Evolutionary conservation across 495 filamentous ascomycete species (phyloP).

Genomic region (Saxophila tyrrhenica): DNA sequence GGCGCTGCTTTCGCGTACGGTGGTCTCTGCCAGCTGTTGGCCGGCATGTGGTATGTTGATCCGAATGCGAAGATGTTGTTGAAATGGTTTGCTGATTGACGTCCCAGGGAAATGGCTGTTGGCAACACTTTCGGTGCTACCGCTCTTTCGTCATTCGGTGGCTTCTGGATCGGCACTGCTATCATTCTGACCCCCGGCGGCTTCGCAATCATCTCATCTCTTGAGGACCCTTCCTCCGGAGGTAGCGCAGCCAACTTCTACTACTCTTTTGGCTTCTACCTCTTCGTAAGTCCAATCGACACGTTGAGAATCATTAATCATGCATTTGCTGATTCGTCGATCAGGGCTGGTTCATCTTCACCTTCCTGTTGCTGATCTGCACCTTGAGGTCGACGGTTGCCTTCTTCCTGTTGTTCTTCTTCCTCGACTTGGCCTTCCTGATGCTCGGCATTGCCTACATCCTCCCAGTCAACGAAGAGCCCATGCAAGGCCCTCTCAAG

Average conservation of each 20-base stretch:
- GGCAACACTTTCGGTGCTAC: conserved; percentile 97
- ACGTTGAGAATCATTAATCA: neutral
- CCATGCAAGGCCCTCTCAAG: conserved; percentile 48
- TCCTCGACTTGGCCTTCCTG: conserved; percentile 84
- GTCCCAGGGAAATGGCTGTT: conserved; percentile 85
- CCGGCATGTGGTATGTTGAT: conserved; percentile 88
- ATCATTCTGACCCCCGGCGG: conserved; percentile 79
- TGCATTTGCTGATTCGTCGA: neutral
- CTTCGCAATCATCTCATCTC: conserved; percentile 43
- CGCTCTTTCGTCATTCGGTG: conserved; percentile 90
- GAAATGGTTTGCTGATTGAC: too few relatives aligned
- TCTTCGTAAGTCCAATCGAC: conserved; percentile 45
- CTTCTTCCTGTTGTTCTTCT: conserved; percentile 93
- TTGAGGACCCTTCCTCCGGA: conserved; percentile 24
- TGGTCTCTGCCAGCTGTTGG: conserved; percentile 82
- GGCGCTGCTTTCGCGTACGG: conserved; percentile 35
- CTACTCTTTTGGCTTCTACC: conserved; percentile 71
- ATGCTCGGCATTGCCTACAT: conserved; percentile 71
- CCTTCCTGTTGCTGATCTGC: conserved; percentile 72
- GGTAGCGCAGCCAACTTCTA: conserved; percentile 36
- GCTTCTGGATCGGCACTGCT: conserved; percentile 91
- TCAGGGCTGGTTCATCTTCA: conserved; percentile 96
- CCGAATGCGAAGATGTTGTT: too few relatives aligned
- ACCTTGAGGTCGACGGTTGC: conserved; percentile 88
- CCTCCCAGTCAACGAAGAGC: conserved; percentile 31